Evolutionary conservation across 257 asterid genomes (phyloP), one percentile per base, ranked within the genome.

Genomic region (Forsythia viridissima): DNA sequence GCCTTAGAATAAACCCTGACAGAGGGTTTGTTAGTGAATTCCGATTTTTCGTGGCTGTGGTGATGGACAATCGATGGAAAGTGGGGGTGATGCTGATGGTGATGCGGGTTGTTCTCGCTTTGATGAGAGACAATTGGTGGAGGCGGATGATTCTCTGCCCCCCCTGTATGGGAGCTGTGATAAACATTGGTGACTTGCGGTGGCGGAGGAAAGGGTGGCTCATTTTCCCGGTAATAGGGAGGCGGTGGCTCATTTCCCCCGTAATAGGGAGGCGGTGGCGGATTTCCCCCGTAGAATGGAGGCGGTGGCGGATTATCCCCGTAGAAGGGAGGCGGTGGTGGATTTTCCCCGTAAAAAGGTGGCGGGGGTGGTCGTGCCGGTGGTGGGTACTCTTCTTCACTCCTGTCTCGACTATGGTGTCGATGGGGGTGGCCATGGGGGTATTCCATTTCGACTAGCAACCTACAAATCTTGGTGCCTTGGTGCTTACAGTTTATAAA

Each of bases 1-100:
- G 97, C 98, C 89, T 88, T 89, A 34, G 82, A 41, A 67, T 78
- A 93, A 76, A 93, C 82, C 90, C 88, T 89, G 12, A 93, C 91
- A n/a, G 96, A 70, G 18, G 96, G 95, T 43, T 77, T 88, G 24
- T 81, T 81, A 4, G 78, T 40, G 72, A 86, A 36, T 74, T 86
- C 86, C 2, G 55, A 44, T 73, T 41, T 66, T 74, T 70, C 78
- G n/a, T 70, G 81, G 72, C 74, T 37, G 41, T 70, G 73, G 44
- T 76, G 86, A 16, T 78, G 81, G 67, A 16, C 65, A n/a, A 66
- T 41, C 6, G 86, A 43, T 39, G 87, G 83, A 3, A 66, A 77
- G n/a, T 81, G 86, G 61, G 90, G 89, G 48, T 85, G 78, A 44
- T 89, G 82, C 68, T 10, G 86, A 75, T 48, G 74, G 52, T 43